Base-by-base conservation (phyloP, 192 early-diverging fungal genomes). In the Phlyctochytrium planicorne region DNA sequence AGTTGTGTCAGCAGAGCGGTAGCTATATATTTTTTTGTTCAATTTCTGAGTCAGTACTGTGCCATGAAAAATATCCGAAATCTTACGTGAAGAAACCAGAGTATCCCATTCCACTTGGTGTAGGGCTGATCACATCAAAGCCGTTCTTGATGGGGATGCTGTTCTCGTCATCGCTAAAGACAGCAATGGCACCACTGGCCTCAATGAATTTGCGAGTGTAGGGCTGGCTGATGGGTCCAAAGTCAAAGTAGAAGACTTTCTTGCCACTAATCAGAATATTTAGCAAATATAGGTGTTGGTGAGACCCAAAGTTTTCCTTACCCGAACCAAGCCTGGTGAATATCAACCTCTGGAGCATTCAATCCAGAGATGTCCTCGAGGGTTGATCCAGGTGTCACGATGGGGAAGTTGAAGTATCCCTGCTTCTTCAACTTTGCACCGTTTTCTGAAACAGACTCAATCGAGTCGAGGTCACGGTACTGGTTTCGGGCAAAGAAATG, bases 401-500 rank as follows among this genome's bases (percentile, higher is more conserved):
- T 57, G 6, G 55, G 55, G 55, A 25, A 57, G 55, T 57, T 57
- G 55, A 20, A 57, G 25, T 20, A 57, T 29, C 55, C 55, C 10
- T 10, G 14, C 12, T 25, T 10, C 55, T 57, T 57, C 16, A 57
- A 27, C 25, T 14, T 27, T 25, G 10, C 55, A 10, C 55, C 10
- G 55, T 24, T 29, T 14, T 29, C n/a, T n/a, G n/a, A n/a, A n/a
- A n/a, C n/a, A n/a, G n/a, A n/a, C 14, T 57, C 27, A 14, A 57
- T 29, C 20, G 6, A 10, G 14, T 12, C 55, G 27, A 20, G 27
- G 55, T 57, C 55, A 25, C 55, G 55, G 55, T 20, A 57, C 55
- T 57, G 25, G 55, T 47, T 47, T 6, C 10, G 55, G 55, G 10
- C 40, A 6, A 20, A 20, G 6, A 14, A 20, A 14, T 47, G 20